phyloP scores from a whole-genome alignment of 306 rosid genomes.

The Notholithocarpus densiflorus region DNA sequence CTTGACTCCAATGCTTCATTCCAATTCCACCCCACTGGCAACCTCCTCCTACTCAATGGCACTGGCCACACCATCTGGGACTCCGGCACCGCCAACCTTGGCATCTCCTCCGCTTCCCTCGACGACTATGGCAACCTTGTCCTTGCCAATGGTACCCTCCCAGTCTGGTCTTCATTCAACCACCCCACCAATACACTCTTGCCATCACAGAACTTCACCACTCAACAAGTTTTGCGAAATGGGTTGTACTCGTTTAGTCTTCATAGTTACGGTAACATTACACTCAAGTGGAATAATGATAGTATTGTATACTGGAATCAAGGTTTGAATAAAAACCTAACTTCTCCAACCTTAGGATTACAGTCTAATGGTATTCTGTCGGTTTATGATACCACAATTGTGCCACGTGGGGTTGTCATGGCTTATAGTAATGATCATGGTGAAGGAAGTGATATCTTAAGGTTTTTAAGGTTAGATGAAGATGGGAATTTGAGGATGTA shows the following conservation, averaged over 20 bases:
- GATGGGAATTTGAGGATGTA: slow-evolving; percentile 78
- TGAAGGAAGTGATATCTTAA: slow-evolving; percentile 33
- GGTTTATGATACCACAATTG: slow-evolving; percentile 31
- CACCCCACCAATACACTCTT: slow-evolving; percentile 60
- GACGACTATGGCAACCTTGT: slow-evolving; percentile 49
- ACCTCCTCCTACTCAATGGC: slow-evolving; percentile 57
- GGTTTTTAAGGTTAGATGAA: slow-evolving; percentile 51
- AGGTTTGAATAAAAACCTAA: slow-evolving; percentile 40
- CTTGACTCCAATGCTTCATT: slow-evolving; percentile 56
- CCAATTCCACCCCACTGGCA: slow-evolving; percentile 45
- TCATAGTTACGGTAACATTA: slow-evolving; percentile 36
- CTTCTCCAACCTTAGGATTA: slow-evolving; percentile 39
- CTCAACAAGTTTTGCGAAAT: slow-evolving; percentile 38
- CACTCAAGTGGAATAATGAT: slow-evolving; percentile 56
- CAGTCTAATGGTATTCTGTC: slow-evolving; percentile 43
- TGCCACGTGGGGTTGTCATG: slow-evolving; percentile 27
- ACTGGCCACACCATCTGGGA: slow-evolving; percentile 56
- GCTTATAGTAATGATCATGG: slow-evolving; percentile 69
- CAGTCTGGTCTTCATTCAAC: slow-evolving; percentile 67
- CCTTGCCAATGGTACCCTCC: slow-evolving; percentile 25
- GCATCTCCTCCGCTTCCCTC: slow-evolving; percentile 49
- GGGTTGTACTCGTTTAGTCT: slow-evolving; percentile 51
- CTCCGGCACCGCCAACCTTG: slow-evolving; percentile 46
- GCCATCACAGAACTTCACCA: slow-evolving; percentile 54
- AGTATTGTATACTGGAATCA: slow-evolving; percentile 45